phyloP scores from a whole-genome alignment of 495 filamentous ascomycete species.

The Aspergillus incahuasiensis region DNA sequence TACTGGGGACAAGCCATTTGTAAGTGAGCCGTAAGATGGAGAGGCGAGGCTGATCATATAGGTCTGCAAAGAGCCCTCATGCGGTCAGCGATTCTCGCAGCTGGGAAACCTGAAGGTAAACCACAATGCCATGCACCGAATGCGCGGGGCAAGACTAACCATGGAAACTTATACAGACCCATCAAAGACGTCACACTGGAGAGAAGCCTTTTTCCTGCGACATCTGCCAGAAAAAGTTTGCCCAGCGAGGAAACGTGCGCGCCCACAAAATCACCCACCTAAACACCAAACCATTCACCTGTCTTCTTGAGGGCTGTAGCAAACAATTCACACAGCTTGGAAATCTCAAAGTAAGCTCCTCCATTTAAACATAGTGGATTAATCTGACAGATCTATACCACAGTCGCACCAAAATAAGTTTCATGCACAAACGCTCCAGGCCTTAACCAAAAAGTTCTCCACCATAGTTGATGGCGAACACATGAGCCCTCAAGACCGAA shows the following conservation, averaged over 20 bases:
- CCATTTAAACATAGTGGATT: not conserved
- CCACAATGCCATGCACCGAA: not conserved
- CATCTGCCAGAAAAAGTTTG: slow-evolving; percentile 75
- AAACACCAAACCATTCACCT: slow-evolving; percentile 72
- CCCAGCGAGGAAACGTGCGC: slow-evolving; percentile 80
- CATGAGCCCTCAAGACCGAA: slow-evolving; percentile 64
- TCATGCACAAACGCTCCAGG: slow-evolving; percentile 65
- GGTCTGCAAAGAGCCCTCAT: slow-evolving; percentile 70
- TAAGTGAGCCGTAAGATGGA: slow-evolving; percentile 40
- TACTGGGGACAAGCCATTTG: slow-evolving; percentile 87
- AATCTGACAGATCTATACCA: not conserved
- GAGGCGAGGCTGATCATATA: slow-evolving; percentile 24
- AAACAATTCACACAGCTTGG: slow-evolving; percentile 87
- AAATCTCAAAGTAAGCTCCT: slow-evolving; percentile 70
- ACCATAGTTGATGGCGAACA: slow-evolving; percentile 55
- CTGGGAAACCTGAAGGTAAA: slow-evolving; percentile 82
- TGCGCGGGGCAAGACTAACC: not conserved
- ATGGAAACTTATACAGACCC: slow-evolving; percentile 52
- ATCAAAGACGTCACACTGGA: slow-evolving; percentile 81
- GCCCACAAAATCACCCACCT: slow-evolving; percentile 82
- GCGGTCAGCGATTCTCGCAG: slow-evolving; percentile 80
- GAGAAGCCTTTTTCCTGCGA: slow-evolving; percentile 83
- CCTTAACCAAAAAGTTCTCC: slow-evolving; percentile 72
- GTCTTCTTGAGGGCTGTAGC: slow-evolving; percentile 72
- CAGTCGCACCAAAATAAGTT: slow-evolving; percentile 95